Percentiles rank a stretch among this genome's conserved stretches.
Evolutionary conservation across 768 basidiomycete species (phyloP).

Genomic region (Arthromyces matolae): DNA sequence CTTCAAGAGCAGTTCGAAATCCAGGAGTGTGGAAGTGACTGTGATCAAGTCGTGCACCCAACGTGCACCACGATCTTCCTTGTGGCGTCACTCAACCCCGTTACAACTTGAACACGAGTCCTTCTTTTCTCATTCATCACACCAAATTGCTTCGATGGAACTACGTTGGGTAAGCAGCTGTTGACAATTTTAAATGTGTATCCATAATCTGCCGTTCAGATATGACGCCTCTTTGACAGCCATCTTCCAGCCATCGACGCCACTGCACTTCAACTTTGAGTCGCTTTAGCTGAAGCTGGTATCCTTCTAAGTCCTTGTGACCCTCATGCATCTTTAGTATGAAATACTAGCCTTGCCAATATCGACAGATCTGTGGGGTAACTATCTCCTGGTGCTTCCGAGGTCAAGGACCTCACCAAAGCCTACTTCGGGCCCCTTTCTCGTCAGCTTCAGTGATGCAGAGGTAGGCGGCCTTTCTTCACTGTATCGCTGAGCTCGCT

Average conservation of each 20-base stretch:
- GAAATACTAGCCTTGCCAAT: no score
- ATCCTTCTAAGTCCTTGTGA: constrained; percentile 67
- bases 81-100: constrained; percentile 40
- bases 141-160: no score
- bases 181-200: no score
- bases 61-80: no score
- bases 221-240: constrained; percentile 65
- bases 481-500: no score
- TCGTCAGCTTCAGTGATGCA: constrained; percentile 53
- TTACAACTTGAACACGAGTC: no score
- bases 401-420: constrained; percentile 19
- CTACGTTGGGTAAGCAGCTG: no score
- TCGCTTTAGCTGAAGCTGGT: constrained; percentile 53
- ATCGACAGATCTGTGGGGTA: no score
- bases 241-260: constrained; percentile 39
- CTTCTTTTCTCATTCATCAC: no score
- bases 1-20: constrained; percentile 63
- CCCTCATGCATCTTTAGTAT: neutral
- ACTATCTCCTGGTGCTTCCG: constrained; percentile 39
- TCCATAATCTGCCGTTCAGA: constrained; percentile 37
- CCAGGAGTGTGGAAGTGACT: no score
- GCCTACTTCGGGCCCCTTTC: constrained; percentile 62
- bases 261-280: constrained; percentile 59
- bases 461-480: no score
- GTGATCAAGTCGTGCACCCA: no score